Percentiles rank a stretch among this genome's conserved stretches.
These are phyloP conservation scores for Xerocomus spinulosus DNA, from an alignment of 768 basidiomycete genomes.

Conservation along the genomic window DNA sequence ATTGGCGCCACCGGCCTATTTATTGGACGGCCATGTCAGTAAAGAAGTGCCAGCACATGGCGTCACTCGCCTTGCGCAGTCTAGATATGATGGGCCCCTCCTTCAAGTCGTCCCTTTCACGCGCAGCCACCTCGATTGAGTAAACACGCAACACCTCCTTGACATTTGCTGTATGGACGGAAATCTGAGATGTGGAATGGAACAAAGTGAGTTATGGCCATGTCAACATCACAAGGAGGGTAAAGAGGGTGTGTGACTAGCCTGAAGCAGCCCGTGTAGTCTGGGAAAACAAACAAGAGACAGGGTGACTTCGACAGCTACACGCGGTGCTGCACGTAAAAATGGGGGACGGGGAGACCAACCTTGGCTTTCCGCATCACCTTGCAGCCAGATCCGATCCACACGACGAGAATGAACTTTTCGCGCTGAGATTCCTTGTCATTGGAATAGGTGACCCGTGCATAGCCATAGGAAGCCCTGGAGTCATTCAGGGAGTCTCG, in stretches of 20 bases:
- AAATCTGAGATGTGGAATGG: constrained; percentile 54
- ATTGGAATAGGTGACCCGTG: constrained; percentile 76
- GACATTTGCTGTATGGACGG: constrained; percentile 87
- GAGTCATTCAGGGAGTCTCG: constrained; percentile 62
- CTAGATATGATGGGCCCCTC: constrained; percentile 81
- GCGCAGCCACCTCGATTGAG: constrained; percentile 86
- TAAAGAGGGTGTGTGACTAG: constrained; percentile 16
- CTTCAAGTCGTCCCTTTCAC: constrained; percentile 77
- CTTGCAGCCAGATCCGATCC: constrained; percentile 81
- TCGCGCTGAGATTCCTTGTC: constrained; percentile 84
- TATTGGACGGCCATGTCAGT: constrained; percentile 15
- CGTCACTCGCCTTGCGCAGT: constrained; percentile 68
- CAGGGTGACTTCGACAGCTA: constrained; percentile 10
- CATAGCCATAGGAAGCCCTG: constrained; percentile 83
- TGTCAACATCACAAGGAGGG: constrained; percentile 20
- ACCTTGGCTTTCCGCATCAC: constrained; percentile 93
- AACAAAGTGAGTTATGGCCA: constrained; percentile 20
- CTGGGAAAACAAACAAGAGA: constrained; percentile 5
- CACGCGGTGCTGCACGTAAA: constrained; percentile 18
- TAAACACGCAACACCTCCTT: constrained; percentile 72
- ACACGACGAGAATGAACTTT: constrained; percentile 82
- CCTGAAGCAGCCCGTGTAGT: not conserved
- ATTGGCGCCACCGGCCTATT: constrained; percentile 80
- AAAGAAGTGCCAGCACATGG: constrained; percentile 7
- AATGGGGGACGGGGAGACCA: constrained; percentile 20